Base-by-base conservation (phyloP, 116 monocot species). In the Cymodocea nodosa region DNA sequence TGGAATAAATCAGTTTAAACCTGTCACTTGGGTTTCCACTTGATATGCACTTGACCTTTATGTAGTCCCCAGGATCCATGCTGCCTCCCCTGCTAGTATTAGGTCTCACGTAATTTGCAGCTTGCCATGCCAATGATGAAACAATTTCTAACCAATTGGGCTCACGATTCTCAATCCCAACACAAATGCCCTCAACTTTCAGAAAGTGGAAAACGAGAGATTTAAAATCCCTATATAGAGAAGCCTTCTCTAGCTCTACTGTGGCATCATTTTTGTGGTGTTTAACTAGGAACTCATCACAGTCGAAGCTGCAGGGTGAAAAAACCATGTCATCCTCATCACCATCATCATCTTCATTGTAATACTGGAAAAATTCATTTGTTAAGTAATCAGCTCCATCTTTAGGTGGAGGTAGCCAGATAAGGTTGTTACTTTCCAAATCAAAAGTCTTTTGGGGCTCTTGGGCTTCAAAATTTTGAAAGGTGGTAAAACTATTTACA, bases 1-100 rank as follows among this genome's bases (percentile, higher is more conserved):
- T 16, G 16, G 6, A 25, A 67, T 30, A 3, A 30, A 30, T 30
- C 30, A 3, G 3, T 30, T 30, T 30, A 30, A 25, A 67, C 67
- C 67, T 67, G 67, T 67, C 54, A 19, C 54, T 35, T 55, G 67
- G 62, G 50, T 37, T 78, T 72, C 97, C 88, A 35, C 81, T 88
- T 24, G 76, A 25, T 51, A 97, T 68, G 58, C 97, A 88, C 62
- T 97, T 97, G n/a, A 97, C 87, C 64, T 97, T 97, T 35, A 97
- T 83, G 73, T 90, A 88, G 59, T 84, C 63, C 57, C 74, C 73
- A 18, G 97, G 97, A 77, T 97, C 97, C 91, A 97, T 97, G 73
- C 85, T 91, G 55, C 88, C 83, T 50, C 91, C 97, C 73, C 66
- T 82, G 52, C 74, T 78, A 30, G 81, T 87, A 65, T 97, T 91